Evolutionary conservation across 805 yeast genomes (phyloP).

Genomic region (Ogataea trehaloabstinens): DNA sequence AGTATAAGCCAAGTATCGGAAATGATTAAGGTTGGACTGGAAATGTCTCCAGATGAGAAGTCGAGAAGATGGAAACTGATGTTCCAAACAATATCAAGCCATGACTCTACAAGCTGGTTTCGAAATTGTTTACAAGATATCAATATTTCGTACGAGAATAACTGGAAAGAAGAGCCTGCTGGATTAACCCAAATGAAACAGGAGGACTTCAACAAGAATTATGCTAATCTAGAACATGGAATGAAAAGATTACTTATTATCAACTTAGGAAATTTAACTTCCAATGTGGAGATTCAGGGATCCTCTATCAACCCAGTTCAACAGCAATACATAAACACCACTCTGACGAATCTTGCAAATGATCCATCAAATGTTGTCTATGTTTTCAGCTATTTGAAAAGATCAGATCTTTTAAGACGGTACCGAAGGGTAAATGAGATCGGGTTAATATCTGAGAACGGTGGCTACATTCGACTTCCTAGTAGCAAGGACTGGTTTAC

Average conservation of each 20-base stretch:
- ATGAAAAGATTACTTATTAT: constrained; percentile 49
- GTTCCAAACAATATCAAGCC: constrained; percentile 54
- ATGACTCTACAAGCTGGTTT: constrained; percentile 80
- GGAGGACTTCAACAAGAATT: constrained; percentile 35
- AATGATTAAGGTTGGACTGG: constrained; percentile 62
- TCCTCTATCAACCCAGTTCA: constrained; percentile 51
- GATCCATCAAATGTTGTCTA: constrained; percentile 68
- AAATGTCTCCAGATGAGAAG: constrained; percentile 61
- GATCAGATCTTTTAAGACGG: constrained; percentile 61
- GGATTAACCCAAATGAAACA: constrained; percentile 29
- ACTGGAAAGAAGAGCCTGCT: constrained; percentile 24
- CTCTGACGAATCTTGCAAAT: constrained; percentile 55
- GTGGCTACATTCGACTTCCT: constrained; percentile 68
- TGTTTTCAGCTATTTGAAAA: constrained; percentile 63
- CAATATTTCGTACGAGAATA: constrained; percentile 45
- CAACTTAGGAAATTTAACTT: constrained; percentile 46
- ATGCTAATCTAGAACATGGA: constrained; percentile 15
- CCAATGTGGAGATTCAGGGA: constrained; percentile 31
- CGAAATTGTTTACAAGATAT: constrained; percentile 52
- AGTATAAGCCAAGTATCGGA: constrained; percentile 64
- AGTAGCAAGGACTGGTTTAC: constrained; percentile 58
- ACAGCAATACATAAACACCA: constrained; percentile 54
- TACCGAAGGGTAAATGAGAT: constrained; percentile 66
- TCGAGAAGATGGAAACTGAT: constrained; percentile 59
- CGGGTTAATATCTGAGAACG: constrained; percentile 89